Base-by-base conservation (phyloP, 225 moss, liverwort and hornwort genomes). In the Marchantia polymorpha region DNA sequence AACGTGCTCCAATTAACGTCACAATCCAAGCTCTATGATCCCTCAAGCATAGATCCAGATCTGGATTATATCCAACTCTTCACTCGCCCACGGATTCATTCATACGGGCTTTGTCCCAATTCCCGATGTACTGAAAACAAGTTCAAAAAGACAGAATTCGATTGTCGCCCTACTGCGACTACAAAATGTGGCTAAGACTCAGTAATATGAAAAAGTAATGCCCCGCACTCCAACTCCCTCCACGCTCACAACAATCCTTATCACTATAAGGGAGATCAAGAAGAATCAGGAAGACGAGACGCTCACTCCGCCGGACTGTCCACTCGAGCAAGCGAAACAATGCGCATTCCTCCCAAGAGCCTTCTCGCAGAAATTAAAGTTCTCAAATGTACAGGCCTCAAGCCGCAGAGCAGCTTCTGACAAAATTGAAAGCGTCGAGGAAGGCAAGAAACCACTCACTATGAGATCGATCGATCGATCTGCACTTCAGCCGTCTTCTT, bases 161-260 rank as follows among this genome's bases (percentile, higher is more conserved):
- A 19, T 49, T 10, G 13, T 10, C n/a, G 20, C 10, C 50, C 48
- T 22, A 22, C 48, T 3, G 48, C 20, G 48, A n/a, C 70, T 22
- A 8, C 17, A 10, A 51, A n/a, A 2, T 39, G 39, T 39, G 39
- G 39, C 39, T 39, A 39, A 39, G 3, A 39, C 39, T 14, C 10
- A 71, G 50, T 71, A n/a, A 71, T n/a, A 50, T 50, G 71, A 71
- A 71, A 49, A 7, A 71, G n/a, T 69, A 71, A 23, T 0, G 49
- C 20, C 23, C 11, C 3, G 10, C 22, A 49, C 7, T 47, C 20
- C 8, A 14, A 13, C 2, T 71, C 71, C 8, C 71, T n/a, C 22
- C 17, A 69, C 9, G 9, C 20, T 10, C 51, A 19, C 22, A 11
- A 20, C 27, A 13, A 65, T 29, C 6, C 25, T 10, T 29, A 65